Conservation (phyloP, 78 protist genomes). For the Monosiga brevicollis region DNA sequence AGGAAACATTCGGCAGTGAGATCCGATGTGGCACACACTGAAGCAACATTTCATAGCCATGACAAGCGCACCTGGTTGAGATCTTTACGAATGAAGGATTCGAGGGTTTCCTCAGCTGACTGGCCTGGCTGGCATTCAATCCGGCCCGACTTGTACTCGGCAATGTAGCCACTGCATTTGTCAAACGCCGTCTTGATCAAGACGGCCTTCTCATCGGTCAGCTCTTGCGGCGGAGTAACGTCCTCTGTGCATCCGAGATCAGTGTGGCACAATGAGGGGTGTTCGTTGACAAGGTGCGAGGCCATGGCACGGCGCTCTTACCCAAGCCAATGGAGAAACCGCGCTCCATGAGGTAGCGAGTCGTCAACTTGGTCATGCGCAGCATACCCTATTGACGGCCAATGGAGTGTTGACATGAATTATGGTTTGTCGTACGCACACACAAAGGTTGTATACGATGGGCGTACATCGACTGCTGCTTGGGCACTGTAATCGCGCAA, state of each 20-base stretch:
- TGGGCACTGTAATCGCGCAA: constrained; percentile 52
- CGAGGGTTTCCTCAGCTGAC: constrained; percentile 70
- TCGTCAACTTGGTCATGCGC: constrained; percentile 75
- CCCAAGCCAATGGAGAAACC: constrained; percentile 96
- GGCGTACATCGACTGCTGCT: not conserved
- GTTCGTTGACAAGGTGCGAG: too few relatives aligned
- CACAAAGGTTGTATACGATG: not conserved
- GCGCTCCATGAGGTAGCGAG: constrained; percentile 49
- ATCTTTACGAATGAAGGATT: constrained; percentile 52
- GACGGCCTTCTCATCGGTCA: constrained; percentile 38
- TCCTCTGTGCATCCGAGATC: too few relatives aligned
- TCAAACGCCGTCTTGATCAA: constrained; percentile 54
- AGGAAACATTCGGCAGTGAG: too few relatives aligned
- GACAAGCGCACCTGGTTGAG: constrained; percentile 89
- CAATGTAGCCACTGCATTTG: constrained; percentile 53
- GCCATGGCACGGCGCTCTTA: too few relatives aligned
- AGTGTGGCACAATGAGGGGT: too few relatives aligned
- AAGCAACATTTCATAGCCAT: too few relatives aligned
- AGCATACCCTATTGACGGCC: constrained; percentile 75
- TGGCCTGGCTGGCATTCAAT: constrained; percentile 76
- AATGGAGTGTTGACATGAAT: too few relatives aligned
- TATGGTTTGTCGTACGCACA: too few relatives aligned
- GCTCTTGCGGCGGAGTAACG: not conserved
- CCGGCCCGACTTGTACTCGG: constrained; percentile 44
- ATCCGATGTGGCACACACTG: too few relatives aligned